Evolutionary conservation across 1,139 yeast genomes (phyloP).

Genomic region (Taiozyma onychis): DNA sequence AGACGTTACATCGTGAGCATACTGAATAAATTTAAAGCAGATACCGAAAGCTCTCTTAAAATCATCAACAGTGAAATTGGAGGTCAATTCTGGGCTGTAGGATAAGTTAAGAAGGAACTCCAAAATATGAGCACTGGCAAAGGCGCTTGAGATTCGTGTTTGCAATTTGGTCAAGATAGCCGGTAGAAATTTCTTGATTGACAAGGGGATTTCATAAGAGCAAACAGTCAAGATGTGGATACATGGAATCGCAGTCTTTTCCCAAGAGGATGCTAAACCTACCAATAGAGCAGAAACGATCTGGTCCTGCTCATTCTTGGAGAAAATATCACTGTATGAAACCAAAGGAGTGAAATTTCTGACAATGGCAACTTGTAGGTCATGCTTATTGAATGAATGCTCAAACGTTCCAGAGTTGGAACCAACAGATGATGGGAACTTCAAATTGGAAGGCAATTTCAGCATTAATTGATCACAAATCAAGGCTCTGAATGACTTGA

Average conservation of each 20-base stretch:
- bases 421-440: slow-evolving; percentile 31
- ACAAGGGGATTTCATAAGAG: slow-evolving; percentile 73
- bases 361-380: slow-evolving; percentile 62
- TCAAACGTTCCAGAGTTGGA: slow-evolving; percentile 7
- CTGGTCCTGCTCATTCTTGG: slow-evolving; percentile 63
- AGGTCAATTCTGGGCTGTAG: slow-evolving; percentile 59
- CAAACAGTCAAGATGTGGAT: slow-evolving; percentile 72
- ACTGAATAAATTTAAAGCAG: slow-evolving; percentile 74
- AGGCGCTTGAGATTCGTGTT: slow-evolving; percentile 64
- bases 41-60: slow-evolving; percentile 77
- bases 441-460: slow-evolving; percentile 39
- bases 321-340: slow-evolving; percentile 56
- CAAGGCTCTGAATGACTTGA: slow-evolving; percentile 41
- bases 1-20: slow-evolving; percentile 47
- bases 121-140: slow-evolving; percentile 67
- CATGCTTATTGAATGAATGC: slow-evolving; percentile 43
- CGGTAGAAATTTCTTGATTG: slow-evolving; percentile 63
- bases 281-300: slow-evolving; percentile 58
- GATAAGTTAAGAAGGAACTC: slow-evolving; percentile 69
- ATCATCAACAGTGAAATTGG: slow-evolving; percentile 73
- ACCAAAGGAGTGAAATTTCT: slow-evolving; percentile 62
- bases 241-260: slow-evolving; percentile 72
- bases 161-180: slow-evolving; percentile 66
- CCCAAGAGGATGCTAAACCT: slow-evolving; percentile 71
- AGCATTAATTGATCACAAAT: slow-evolving; percentile 59